Evolutionary conservation across 345 rosid species (phyloP), one percentile per base, ranked within the genome.

Genomic region (Citrus mangshanensis): DNA sequence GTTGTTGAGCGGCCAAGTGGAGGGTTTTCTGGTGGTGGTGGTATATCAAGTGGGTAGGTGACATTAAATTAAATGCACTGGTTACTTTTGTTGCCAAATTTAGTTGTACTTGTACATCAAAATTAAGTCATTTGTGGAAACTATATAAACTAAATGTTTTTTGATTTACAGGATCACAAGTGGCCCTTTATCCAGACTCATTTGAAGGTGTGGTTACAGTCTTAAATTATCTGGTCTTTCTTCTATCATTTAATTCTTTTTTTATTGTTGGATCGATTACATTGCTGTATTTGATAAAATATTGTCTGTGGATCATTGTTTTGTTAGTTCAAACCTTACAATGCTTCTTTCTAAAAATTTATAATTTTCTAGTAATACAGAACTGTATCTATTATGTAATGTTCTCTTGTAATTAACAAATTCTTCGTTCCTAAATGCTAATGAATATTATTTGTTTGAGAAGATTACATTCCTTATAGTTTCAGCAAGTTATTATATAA

Each of bases 1-100:
- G 94, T 93, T 85, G 98, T 94, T 72, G 99, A 94, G 83, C 93
- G 98, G 78, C 94, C 95, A 77, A 94, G 92, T 87, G 98, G 98
- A 81, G 97, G 97, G 63, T 93, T 95, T 82, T 93, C 98, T 68
- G 98, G 95, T 72, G 98, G 98, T 86, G 98, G 94, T 74, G 95
- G 98, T 62, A 91, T 95, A 85, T 93, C 98, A 42, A 93, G 97
- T 78, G 98, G 98, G 98, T 91, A 81, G 82, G 97, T 83, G 34
- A 69, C 62, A 46, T 42, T 71, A 42, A 37, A 73, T 27, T 75
- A 34, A 25, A 42, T 77, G 58, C 70, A 67, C 38, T 74, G 4
- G 9, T 66, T 25, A 22, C 58, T 68, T 46, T 21, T 64, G 74
- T 60, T 70, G 42, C 22, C 56, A 4, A 66, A 40, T 78, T 54